Base-by-base conservation (phyloP, 2,329 filamentous ascomycete species). In the Diaporthe vaccinii region DNA sequence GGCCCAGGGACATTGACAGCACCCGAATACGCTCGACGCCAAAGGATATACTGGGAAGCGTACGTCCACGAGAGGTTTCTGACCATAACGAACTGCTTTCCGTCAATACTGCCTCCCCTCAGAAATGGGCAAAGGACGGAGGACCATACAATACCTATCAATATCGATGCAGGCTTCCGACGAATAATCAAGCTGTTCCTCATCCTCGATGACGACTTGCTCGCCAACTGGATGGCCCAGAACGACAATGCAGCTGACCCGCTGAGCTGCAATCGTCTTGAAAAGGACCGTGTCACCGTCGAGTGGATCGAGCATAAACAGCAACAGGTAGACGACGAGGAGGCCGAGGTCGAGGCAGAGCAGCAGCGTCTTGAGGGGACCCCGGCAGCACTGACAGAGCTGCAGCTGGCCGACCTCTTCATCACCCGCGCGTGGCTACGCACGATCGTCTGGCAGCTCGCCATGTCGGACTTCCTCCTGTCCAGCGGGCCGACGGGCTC, bases 1-100 rank as follows among this genome's bases (percentile, higher is more conserved):
- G 65, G 49, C 9, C 34, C 15, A 1, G 65, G 81, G 0, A 20
- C 15, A 14, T 17, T 49, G 6, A 58, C 68, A 20, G 34, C 14
- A 25, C 49, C 73, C 5, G 72, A 72, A 46, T 44, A 69, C 8
- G 83, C 85, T 34, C 81, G 83, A 67, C 80, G 86, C 67, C 87
- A 89, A 76, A 83, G 89, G 4, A 80, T 89, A 1, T 90, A 90
- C 79, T 91, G 89, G 88, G 85, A 89, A 76, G 85, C 85, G 17
- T 90, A 87, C 77, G 88, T 91, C 44, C 88, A 90, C 75, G 89
- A 91, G 78, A 86, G 89, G 22, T 91, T 90, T 78, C 78, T 89
- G n/a, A 86, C 87, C 46, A 86, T 90, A 36, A 82, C 87, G 5
- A 85, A 88, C 53, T 88, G 88, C 58, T 86, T 86, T 7, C 83